A percentile compares a stretch with the other conserved stretches of the same genome.
phyloP scores from a whole-genome alignment of 2,329 filamentous ascomycete genomes.

The Colletotrichum cuscutae region DNA sequence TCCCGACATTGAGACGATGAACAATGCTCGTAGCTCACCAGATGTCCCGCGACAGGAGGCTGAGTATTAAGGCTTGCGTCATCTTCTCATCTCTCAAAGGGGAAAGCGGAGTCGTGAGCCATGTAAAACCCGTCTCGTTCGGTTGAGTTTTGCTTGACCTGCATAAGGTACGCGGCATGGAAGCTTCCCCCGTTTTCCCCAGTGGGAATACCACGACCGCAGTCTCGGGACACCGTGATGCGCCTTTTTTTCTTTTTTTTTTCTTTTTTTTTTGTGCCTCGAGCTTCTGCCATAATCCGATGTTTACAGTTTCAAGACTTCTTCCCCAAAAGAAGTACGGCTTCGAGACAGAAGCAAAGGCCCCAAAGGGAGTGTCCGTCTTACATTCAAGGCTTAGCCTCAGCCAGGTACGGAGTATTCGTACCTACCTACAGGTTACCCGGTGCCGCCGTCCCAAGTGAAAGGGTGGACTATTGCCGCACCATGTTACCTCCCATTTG shows the following conservation, averaged over 20 bases:
- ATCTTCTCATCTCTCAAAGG: neutral
- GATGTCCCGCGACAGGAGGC: neutral
- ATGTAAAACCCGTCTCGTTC: neutral
- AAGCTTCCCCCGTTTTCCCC: neutral
- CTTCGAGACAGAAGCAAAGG: neutral
- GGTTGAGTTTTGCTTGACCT: slow-evolving; percentile 8
- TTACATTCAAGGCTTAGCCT: neutral
- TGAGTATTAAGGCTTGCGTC: neutral
- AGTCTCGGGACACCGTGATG: slow-evolving; percentile 11
- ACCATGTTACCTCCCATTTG: slow-evolving; percentile 5
- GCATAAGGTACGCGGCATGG: neutral
- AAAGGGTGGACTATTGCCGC: neutral
- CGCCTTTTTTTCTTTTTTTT: neutral
- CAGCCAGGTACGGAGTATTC: too few species aligned
- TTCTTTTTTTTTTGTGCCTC: neutral
- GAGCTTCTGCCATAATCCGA: slow-evolving; percentile 8
- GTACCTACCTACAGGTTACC: neutral
- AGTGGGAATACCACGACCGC: slow-evolving; percentile 5
- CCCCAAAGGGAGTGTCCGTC: neutral
- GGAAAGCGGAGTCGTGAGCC: neutral
- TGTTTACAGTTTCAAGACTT: slow-evolving; percentile 26
- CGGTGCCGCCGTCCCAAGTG: slow-evolving; percentile 6
- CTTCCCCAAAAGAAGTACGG: neutral
- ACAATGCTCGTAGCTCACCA: neutral
- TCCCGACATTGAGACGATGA: neutral